Evolutionary conservation across 78 protist genomes (phyloP), one percentile per base, ranked within the genome.

Genomic region (Corallochytrium limacisporum): DNA sequence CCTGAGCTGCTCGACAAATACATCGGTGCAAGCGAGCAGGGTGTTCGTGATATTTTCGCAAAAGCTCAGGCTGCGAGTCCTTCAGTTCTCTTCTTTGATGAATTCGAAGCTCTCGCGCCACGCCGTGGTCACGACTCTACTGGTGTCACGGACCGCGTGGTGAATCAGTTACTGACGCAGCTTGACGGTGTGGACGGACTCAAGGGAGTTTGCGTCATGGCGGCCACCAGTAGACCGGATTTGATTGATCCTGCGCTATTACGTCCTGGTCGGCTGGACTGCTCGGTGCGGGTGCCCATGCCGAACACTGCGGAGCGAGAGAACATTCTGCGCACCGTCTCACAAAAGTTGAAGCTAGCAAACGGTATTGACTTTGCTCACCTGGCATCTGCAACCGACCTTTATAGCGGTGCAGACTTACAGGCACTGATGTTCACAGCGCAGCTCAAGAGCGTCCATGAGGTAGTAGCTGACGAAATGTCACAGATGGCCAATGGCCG

Each of bases 231-330:
- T 3, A 37, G 97, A 26, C 89, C 90, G 4, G 93, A 91, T 31
- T 12, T 84, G 42, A 76, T 94, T 7, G 98, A 91, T 33, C 90
- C 93, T 2, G 98, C 98, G 2, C 77, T 94, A 1, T 44, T 89
- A 4, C 74, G 98, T 1, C 98, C 98, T 2, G 98, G 98, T 6
- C 74, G 98, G 15, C 43, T 94, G 13, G 98, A 89, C 46, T 26
- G 39, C 38, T 4, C 95, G 31, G 22, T 20, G 8, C 55, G 38
- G 20, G n/a, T 48, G n/a, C 57, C 47, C 28, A 32, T 10, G 18
- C 62, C 57, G 1, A 40, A 36, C 16, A n/a, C 5, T 15, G 20
- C 7, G 10, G 85, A 74, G 55, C 29, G 78, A 13, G 53, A 46
- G 1, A 86, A 69, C 32, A 83, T 87, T 22, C 18, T 87, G 16